These are phyloP conservation scores for Arachnopeziza araneosa DNA, from an alignment of 2,329 filamentous ascomycete genomes.

Conservation along the genomic window DNA sequence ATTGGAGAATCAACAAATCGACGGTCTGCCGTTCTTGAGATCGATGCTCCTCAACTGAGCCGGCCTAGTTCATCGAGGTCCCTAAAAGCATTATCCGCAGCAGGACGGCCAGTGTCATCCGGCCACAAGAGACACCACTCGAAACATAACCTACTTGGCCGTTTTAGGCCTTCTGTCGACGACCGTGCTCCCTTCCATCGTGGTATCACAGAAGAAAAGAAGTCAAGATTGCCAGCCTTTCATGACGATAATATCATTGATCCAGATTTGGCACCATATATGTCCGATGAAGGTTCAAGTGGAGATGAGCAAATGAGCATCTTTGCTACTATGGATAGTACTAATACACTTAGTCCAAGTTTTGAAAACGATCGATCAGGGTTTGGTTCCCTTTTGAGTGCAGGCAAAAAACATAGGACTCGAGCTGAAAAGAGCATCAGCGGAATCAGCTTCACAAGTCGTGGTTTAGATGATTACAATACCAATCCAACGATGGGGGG, in stretches of 20 bases:
- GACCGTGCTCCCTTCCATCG: conserved; percentile 86
- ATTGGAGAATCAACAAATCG: conserved; percentile 72
- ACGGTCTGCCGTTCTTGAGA: conserved; percentile 85
- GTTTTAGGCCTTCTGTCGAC: conserved; percentile 65
- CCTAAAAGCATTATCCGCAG: conserved; percentile 62
- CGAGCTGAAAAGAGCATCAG: conserved; percentile 73
- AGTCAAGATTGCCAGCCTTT: conserved; percentile 76
- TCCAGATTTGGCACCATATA: conserved; percentile 87
- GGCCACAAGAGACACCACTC: conserved; percentile 83
- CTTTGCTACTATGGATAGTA: conserved; percentile 67
- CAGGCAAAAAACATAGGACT: conserved; percentile 68
- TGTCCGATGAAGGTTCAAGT: conserved; percentile 91
- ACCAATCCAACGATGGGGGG: conserved; percentile 52
- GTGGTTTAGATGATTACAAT: conserved; percentile 58
- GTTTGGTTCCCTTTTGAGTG: conserved; percentile 66
- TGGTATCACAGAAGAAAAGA: conserved; percentile 64
- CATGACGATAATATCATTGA: conserved; percentile 99
- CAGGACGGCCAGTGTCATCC: conserved; percentile 67
- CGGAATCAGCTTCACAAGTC: conserved; percentile 62
- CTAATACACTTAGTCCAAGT: conserved; percentile 57
- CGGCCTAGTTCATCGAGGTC: conserved; percentile 94
- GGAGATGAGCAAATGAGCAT: conserved; percentile 89
- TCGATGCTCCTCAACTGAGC: conserved; percentile 75
- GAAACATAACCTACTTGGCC: conserved; percentile 75
- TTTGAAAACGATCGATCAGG: conserved; percentile 67